Base-by-base conservation (phyloP, 257 asterid species). In the Coffea canephora region DNA sequence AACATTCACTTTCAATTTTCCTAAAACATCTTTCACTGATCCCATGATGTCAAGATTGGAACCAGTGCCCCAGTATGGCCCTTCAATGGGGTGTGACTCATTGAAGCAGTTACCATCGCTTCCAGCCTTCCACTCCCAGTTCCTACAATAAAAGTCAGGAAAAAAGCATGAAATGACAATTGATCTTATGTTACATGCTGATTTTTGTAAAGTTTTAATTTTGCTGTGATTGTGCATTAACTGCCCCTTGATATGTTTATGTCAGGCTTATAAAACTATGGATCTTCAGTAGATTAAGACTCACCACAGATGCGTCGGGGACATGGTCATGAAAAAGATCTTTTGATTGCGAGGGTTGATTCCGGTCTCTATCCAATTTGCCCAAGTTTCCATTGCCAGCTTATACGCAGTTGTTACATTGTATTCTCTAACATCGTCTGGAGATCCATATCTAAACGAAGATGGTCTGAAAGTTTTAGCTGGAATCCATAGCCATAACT, bases 51-150 rank as follows among this genome's bases (percentile, higher is more conserved):
- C 93, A 2, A 86, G 94, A 83, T 82, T 91, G 16, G 99, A 91
- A 73, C 98, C 99, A 0, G 91, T 89, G 41, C 99, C 99, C 98
- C 95, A 91, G 77, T 91, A 91, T 19, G 91, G 52, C 72, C 88
- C 87, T 78, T 90, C 86, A 27, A 90, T 82, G 1, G 97, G 99
- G 4, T 74, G 78, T 0, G 96, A 86, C 88, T 95, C 98, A 16
- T 84, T 87, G 78, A 85, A 95, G 88, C 99, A 95, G 85, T 90
- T 95, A 6, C 93, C 97, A 16, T 93, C 95, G 8, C 84, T 86
- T 88, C 93, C 97, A 0, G 91, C 85, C 31, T 89, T 90, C 98
- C 98, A 95, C 74, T 95, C 98, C 98, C 98, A 91, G 87, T 89
- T 89, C 97, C 97, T 93, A 55, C 79, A 83, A 74, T n/a, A 76